Percentiles rank a stretch among this genome's conserved stretches.
Evolutionary conservation across 2,329 filamentous ascomycete genomes (phyloP).

Genomic region (Pezicula rhizophila): DNA sequence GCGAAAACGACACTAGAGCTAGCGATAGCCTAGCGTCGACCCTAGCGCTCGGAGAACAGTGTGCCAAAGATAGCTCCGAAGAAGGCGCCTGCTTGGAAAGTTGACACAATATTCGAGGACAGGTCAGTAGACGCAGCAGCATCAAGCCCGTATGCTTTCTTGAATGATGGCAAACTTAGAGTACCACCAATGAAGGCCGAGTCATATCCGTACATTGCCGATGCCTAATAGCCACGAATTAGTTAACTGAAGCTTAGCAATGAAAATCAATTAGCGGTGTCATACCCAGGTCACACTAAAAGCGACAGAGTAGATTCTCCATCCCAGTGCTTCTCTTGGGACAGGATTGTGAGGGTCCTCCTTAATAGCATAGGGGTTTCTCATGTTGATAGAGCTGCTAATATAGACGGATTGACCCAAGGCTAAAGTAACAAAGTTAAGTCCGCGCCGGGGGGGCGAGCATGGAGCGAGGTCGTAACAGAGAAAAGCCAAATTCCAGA

Average conservation of each 20-base stretch:
- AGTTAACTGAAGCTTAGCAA: background rate
- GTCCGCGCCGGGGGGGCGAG: no score
- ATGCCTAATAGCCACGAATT: background rate
- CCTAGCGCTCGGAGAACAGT: slow-evolving; percentile 34
- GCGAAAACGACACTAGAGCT: slow-evolving; percentile 32
- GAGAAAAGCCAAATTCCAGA: no score
- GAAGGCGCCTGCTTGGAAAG: slow-evolving; percentile 56
- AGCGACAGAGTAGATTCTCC: background rate
- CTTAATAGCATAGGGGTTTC: background rate
- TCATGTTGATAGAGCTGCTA: no score
- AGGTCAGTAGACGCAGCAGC: slow-evolving; percentile 29
- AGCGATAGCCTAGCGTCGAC: slow-evolving; percentile 34
- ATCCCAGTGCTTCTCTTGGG: background rate
- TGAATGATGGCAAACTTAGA: slow-evolving; percentile 50
- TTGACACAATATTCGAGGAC: slow-evolving; percentile 54
- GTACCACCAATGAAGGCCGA: slow-evolving; percentile 58
- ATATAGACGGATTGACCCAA: no score
- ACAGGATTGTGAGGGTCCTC: background rate
- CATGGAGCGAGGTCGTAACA: no score
- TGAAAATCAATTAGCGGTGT: background rate
- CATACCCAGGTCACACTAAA: background rate
- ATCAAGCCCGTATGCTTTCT: slow-evolving; percentile 48
- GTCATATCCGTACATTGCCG: slow-evolving; percentile 29
- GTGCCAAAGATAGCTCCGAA: slow-evolving; percentile 51
- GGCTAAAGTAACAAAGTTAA: no score